Base-by-base conservation (phyloP, 306 rosid species). In the Lathyrus sativus region DNA sequence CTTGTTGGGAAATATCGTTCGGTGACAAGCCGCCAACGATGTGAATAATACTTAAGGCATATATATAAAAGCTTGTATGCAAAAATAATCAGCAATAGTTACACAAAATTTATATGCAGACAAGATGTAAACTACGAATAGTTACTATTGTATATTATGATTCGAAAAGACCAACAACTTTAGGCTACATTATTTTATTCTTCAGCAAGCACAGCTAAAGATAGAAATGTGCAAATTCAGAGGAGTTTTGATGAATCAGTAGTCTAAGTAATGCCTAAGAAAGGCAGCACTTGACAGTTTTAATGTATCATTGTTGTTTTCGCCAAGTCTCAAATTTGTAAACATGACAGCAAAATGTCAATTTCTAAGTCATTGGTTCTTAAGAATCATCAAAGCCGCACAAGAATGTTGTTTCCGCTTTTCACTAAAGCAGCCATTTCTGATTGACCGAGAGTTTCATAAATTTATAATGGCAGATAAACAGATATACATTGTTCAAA, bases 1-100 rank as follows among this genome's bases (percentile, higher is more conserved):
- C 81, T 84, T 95, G 78, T 77, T 95, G 88, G 92, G 87, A 50
- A 90, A 87, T 44, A 85, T 76, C 28, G 75, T 78, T 48, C 87
- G 70, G 43, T 90, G 87, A 88, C 85, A 38, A 43, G 48, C 65
- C 41, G 37, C 62, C 51, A n/a, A 62, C 66, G 55, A 48, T 55
- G 82, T 78, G 76, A 80, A 77, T 77, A 70, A 74, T 74, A 70
- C 37, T 24, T 24, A 33, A 65, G 70, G 67, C 77, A 53, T 58
- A 63, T 31, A 65, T 9, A 15, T 13, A 62, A 42, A 56, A 68
- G 58, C 41, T 73, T 48, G 37, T 17, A 39, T 39, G 62, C 45
- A 50, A 65, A 61, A 68, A 76, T 59, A 17, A 58, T 77, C 42
- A 56, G 68, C 69, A 46, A 48, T 62, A 46, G 41, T 62, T 72